These are phyloP conservation scores for Oldenlandia corymbosa DNA, from an alignment of 257 asterid species.

Conservation along the genomic window DNA sequence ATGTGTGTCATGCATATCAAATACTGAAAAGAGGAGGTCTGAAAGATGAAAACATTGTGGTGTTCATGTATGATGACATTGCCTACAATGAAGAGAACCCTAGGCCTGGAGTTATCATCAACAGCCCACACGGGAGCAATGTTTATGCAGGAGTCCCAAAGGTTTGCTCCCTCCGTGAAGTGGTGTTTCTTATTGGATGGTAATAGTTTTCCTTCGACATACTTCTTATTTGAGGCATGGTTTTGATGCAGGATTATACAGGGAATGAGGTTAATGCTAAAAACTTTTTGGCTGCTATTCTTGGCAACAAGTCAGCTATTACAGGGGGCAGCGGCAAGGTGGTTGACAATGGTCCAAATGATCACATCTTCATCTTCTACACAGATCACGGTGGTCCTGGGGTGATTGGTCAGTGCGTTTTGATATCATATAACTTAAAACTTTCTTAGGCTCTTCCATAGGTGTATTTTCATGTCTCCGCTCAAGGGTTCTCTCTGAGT, in stretches of 20 bases:
- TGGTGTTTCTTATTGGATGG: constrained; percentile 8
- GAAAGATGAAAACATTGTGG: constrained; percentile 84
- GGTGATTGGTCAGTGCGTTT: constrained; percentile 63
- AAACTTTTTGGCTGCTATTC: constrained; percentile 71
- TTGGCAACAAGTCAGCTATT: constrained; percentile 71
- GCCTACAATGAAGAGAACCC: constrained; percentile 76
- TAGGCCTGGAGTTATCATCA: constrained; percentile 80
- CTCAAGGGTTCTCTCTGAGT: neutral
- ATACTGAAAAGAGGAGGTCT: constrained; percentile 77
- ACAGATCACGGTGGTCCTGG: constrained; percentile 98
- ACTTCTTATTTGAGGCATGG: constrained; percentile 18
- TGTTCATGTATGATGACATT: constrained; percentile 90
- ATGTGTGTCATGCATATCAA: constrained; percentile 94
- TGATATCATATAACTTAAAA: neutral
- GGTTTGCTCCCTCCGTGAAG: constrained; percentile 31
- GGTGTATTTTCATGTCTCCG: neutral
- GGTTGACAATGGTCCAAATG: constrained; percentile 83
- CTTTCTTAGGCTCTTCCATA: neutral
- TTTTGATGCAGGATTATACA: constrained; percentile 68
- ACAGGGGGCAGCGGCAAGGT: constrained; percentile 96
- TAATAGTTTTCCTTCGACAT: constrained; percentile 10
- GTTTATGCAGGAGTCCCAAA: constrained; percentile 94
- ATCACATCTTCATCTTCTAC: constrained; percentile 77
- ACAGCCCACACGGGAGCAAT: constrained; percentile 77
- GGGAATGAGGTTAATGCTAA: constrained; percentile 65